Evolutionary conservation across 176 grass and related monocot genomes (phyloP).

Genomic region (Guadua angustifolia): DNA sequence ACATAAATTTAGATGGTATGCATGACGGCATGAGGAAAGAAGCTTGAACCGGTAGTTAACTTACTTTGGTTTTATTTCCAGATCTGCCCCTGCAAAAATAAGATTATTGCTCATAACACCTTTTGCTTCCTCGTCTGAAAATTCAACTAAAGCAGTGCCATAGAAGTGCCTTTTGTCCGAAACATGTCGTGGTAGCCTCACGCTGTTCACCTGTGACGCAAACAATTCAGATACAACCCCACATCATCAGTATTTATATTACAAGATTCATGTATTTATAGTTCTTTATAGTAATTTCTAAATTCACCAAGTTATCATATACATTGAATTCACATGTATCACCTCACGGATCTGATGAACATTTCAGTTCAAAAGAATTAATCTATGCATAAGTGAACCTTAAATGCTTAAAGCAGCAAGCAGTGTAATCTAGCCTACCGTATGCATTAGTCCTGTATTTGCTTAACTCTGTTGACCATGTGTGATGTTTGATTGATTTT

Average conservation of each 20-base stretch:
- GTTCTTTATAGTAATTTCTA: not conserved
- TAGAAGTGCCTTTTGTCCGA: slow-evolving; percentile 73
- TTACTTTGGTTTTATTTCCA: slow-evolving; percentile 91
- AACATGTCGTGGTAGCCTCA: slow-evolving; percentile 83
- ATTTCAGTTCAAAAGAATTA: slow-evolving; percentile 12
- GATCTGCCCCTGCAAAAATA: slow-evolving; percentile 62
- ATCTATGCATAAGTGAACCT: not conserved
- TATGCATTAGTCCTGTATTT: slow-evolving; percentile 11
- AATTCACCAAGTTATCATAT: slow-evolving; percentile 34
- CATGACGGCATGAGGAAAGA: slow-evolving; percentile 18
- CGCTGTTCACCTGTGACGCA: slow-evolving; percentile 83
- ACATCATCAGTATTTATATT: slow-evolving; percentile 1
- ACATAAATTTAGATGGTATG: not conserved
- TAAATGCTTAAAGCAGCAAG: slow-evolving; percentile 6
- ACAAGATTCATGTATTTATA: not conserved
- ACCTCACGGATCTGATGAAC: not conserved
- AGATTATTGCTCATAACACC: slow-evolving; percentile 54
- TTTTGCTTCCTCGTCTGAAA: slow-evolving; percentile 85
- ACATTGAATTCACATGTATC: not conserved
- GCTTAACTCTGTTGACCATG: slow-evolving; percentile 17
- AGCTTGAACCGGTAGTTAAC: slow-evolving; percentile 19
- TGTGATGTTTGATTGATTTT: not conserved
- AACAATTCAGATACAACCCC: slow-evolving; percentile 18
- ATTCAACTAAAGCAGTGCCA: slow-evolving; percentile 88
- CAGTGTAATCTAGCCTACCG: not conserved